Percentiles rank a stretch among this genome's conserved stretches.
Conservation (phyloP, 805 yeast species). For the Priceomyces medius region DNA sequence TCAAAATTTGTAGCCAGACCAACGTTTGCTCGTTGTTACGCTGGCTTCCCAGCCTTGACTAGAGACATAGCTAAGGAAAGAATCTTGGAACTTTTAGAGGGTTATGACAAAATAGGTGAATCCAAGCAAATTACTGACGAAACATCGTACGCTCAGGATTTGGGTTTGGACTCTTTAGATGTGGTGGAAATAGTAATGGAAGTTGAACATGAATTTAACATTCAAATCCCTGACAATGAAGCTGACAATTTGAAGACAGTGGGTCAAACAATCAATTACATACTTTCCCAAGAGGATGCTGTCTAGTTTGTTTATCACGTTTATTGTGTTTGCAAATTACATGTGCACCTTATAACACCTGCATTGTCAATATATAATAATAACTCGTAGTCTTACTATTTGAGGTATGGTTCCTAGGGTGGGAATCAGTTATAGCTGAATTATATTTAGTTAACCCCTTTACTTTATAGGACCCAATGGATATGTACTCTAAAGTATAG, state of each 20-base stretch:
- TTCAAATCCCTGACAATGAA: slow-evolving; percentile 47
- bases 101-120: slow-evolving; percentile 54
- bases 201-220: slow-evolving; percentile 47
- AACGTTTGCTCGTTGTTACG: slow-evolving; percentile 39
- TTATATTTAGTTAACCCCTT: no score
- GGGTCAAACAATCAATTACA: slow-evolving; percentile 44
- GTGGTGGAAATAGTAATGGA: slow-evolving; percentile 49
- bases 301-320: slow-evolving; percentile 18
- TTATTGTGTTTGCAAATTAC: not conserved
- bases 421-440: no score
- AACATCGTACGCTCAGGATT: slow-evolving; percentile 37
- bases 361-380: not conserved
- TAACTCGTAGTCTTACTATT: no score
- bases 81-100: slow-evolving; percentile 61
- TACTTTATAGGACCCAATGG: no score
- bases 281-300: slow-evolving; percentile 43
- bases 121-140: slow-evolving; percentile 37
- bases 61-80: slow-evolving; percentile 63
- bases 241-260: slow-evolving; percentile 47
- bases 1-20: slow-evolving; percentile 8
- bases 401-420: no score
- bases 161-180: slow-evolving; percentile 48
- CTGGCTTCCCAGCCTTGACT: slow-evolving; percentile 59
- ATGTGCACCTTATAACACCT: not conserved
- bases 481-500: no score